Conservation (phyloP, 371 early-diverging fungal species). For the Blakeslea trispora region DNA sequence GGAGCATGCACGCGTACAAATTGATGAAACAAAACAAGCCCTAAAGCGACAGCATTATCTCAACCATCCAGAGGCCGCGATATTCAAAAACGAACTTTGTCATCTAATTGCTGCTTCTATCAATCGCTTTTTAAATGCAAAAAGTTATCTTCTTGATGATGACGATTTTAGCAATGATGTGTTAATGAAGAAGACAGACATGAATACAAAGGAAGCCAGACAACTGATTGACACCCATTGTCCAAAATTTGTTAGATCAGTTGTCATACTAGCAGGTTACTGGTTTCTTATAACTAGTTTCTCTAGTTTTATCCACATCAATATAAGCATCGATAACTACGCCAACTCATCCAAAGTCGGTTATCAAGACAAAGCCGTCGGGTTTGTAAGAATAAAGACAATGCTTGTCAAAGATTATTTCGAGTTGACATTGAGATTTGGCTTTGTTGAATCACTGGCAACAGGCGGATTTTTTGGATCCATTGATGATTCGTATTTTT, state of each 20-base stretch:
- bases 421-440: constrained; percentile 8
- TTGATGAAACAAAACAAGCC: constrained; percentile 5
- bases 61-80: constrained; percentile 8
- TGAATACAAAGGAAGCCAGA: constrained; percentile 10
- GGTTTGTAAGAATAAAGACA: constrained; percentile 7
- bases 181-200: constrained; percentile 11
- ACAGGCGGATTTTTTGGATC: constrained; percentile 15
- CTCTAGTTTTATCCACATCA: constrained; percentile 7
- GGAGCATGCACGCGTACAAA: constrained; percentile 8
- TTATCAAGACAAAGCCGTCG: constrained; percentile 6
- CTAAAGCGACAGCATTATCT: not conserved
- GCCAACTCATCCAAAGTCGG: constrained; percentile 10
- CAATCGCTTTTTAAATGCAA: constrained; percentile 10
- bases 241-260: constrained; percentile 10
- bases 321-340: constrained; percentile 9
- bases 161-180: constrained; percentile 3
- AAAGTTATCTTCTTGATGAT: constrained; percentile 10
- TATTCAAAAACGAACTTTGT: constrained; percentile 8
- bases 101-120: constrained; percentile 14
- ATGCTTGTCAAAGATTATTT: constrained; percentile 8
- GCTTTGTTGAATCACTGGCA: constrained; percentile 12
- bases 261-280: constrained; percentile 7
- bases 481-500: constrained; percentile 8
- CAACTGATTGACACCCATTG: not conserved
- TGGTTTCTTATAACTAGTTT: constrained; percentile 14